Percentiles rank a stretch among this genome's conserved stretches.
phyloP scores from a whole-genome alignment of 345 rosid genomes.

The Eucalyptus polyanthemos region DNA sequence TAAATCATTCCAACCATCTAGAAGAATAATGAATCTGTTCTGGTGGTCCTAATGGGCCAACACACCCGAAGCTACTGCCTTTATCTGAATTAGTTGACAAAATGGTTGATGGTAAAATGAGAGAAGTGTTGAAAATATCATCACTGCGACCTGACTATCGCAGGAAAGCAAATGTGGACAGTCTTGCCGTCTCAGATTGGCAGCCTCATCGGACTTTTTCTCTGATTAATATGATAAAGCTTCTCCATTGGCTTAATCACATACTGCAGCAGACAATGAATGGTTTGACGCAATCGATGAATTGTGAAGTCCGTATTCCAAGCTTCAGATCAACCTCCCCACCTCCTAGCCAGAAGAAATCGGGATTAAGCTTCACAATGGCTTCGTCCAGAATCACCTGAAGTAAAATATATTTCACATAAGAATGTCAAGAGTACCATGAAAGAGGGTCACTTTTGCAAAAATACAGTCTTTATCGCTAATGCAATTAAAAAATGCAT shows the following conservation, averaged over 20 bases:
- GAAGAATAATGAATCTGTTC: neutral
- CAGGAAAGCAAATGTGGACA: neutral
- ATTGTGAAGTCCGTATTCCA: conserved; percentile 63
- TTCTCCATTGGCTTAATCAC: neutral
- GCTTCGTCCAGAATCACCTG: conserved; percentile 98
- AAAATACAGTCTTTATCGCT: neutral
- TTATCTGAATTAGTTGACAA: neutral
- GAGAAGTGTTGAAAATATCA: neutral
- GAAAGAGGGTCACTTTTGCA: neutral
- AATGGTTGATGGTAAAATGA: neutral
- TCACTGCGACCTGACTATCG: neutral
- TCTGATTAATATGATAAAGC: neutral
- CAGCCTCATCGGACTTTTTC: neutral
- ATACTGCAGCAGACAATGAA: conserved; percentile 60
- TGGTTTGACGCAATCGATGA: conserved; percentile 59
- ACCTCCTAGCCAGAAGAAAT: conserved; percentile 93
- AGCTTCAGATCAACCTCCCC: conserved; percentile 89
- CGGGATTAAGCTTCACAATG: conserved; percentile 57
- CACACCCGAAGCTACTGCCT: neutral
- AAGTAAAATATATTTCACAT: neutral
- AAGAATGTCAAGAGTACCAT: neutral
- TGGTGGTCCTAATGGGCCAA: neutral
- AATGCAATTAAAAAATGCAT: neutral
- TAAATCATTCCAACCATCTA: neutral
- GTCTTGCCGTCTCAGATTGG: neutral